A percentile compares a stretch with the other conserved stretches of the same genome.
Conservation (phyloP, 2,329 filamentous ascomycete species). For the Arthrobotrys entomopaga region DNA sequence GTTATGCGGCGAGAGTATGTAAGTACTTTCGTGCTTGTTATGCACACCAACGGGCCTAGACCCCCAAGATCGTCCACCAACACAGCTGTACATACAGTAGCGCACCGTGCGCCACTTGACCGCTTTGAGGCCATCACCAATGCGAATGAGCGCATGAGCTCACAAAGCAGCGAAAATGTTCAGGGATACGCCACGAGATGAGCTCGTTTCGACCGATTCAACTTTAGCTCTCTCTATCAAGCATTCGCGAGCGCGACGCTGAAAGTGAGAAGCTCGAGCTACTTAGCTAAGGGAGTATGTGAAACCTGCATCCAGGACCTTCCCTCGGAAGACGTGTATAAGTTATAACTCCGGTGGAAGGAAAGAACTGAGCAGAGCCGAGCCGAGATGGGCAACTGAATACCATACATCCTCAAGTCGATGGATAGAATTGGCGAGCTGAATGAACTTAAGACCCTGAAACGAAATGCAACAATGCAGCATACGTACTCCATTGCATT, state of each 20-base stretch:
- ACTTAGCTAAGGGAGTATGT: background rate
- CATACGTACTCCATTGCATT: too few relatives aligned
- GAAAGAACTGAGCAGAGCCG: background rate
- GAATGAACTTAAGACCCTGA: too few relatives aligned
- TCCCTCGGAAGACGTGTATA: background rate
- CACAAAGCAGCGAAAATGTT: background rate
- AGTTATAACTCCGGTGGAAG: background rate
- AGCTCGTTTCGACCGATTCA: slow-evolving; percentile 12
- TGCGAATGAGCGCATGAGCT: slow-evolving; percentile 11
- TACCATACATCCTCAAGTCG: background rate
- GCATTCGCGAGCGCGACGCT: background rate
- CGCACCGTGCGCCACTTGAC: slow-evolving; percentile 17
- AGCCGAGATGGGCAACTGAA: background rate
- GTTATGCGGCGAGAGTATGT: too few relatives aligned
- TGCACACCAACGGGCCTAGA: slow-evolving; percentile 8
- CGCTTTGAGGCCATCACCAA: background rate
- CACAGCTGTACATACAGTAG: slow-evolving; percentile 9
- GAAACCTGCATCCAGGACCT: background rate
- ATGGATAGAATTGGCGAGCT: background rate
- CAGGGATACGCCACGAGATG: slow-evolving; percentile 7
- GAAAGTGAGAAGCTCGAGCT: background rate
- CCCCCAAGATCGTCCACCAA: background rate
- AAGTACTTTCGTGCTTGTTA: background rate
- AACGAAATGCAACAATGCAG: too few relatives aligned
- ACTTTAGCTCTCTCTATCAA: background rate